Evolutionary conservation across 257 asterid genomes (phyloP), one percentile per base, ranked within the genome.

Genomic region (Eucommia ulmoides): DNA sequence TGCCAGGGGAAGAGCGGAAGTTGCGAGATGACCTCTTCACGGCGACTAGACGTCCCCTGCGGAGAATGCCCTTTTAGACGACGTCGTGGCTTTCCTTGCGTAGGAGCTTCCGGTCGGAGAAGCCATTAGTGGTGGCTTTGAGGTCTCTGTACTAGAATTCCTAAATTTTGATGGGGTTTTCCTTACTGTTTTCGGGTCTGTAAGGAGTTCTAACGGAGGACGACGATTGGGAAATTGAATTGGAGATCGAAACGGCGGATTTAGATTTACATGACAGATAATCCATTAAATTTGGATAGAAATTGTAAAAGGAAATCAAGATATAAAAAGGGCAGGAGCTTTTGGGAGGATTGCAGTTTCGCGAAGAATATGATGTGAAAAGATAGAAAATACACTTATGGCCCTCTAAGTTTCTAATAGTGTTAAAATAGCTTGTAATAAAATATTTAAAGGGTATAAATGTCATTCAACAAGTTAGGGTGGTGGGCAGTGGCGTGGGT

Each of bases 41-140:
- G 52, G 96, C 96, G 2, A 86, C 96, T 33, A 61, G 74, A 3
- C 84, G 78, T 23, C 94, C 96, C 9, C 77, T 53, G 14, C 77
- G 78, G 8, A 86, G 76, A 22, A 79, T 81, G 22, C 88, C 95
- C 52, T 82, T 85, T 66, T 82, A 82, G 33, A 85, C 95, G 15
- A 77, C 68, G 10, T 92, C 93, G 58, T 82, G 93, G 78, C 96
- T 85, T 35, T 93, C 96, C 33, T 80, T 62, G 20, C 96, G 94
- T 18, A 86, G 41, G 8, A 86, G 79, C 61, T 74, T 79, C 24
- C 80, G 55, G 4, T 72, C 72, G 4, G 92, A 82, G 74, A 86
- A 86, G 41, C 80, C 80, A 69, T 70, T 72, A 1, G 96, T 82
- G 72, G 94, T 94, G 23, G 76, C 61, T 57, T 80, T 79, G 29